phyloP scores from a whole-genome alignment of 306 rosid species.

The Vigna hirtella region DNA sequence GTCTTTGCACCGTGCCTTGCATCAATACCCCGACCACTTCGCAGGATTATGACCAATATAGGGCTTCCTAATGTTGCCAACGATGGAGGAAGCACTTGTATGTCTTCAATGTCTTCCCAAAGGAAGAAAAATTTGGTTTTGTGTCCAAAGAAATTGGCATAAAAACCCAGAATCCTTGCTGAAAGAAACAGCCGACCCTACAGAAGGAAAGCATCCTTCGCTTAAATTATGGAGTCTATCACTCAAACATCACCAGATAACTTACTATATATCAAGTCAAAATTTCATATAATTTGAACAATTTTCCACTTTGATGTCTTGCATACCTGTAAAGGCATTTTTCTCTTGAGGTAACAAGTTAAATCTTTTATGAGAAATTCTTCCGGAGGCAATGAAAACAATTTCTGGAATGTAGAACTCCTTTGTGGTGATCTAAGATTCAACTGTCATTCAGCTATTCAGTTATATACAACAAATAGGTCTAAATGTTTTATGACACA shows the following conservation, averaged over 20 bases:
- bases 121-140: conserved; percentile 90
- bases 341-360: conserved; percentile 79
- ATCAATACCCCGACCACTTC: conserved; percentile 75
- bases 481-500: conserved; percentile 31
- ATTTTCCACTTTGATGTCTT: conserved; percentile 6
- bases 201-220: conserved; percentile 35
- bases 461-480: conserved; percentile 41
- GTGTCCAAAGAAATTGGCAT: conserved; percentile 82
- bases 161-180: conserved; percentile 83
- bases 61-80: conserved; percentile 87
- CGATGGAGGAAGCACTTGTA: conserved; percentile 76
- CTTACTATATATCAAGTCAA: conserved; percentile 13
- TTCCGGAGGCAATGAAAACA: conserved; percentile 83
- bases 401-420: conserved; percentile 88
- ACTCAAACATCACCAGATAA: background rate
- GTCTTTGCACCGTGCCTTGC: conserved; percentile 84
- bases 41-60: conserved; percentile 64
- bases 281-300: conserved; percentile 1
- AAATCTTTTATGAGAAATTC: conserved; percentile 90
- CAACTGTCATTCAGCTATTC: conserved; percentile 57
- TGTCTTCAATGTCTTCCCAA: conserved; percentile 91
- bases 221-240: conserved; percentile 29
- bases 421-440: conserved; percentile 81
- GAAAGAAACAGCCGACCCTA: conserved; percentile 91
- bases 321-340: conserved; percentile 78